A percentile compares a stretch with the other conserved stretches of the same genome.
These are phyloP conservation scores for Takashimella koratensis DNA, from an alignment of 1,284 basidiomycete species.

Conservation along the genomic window DNA sequence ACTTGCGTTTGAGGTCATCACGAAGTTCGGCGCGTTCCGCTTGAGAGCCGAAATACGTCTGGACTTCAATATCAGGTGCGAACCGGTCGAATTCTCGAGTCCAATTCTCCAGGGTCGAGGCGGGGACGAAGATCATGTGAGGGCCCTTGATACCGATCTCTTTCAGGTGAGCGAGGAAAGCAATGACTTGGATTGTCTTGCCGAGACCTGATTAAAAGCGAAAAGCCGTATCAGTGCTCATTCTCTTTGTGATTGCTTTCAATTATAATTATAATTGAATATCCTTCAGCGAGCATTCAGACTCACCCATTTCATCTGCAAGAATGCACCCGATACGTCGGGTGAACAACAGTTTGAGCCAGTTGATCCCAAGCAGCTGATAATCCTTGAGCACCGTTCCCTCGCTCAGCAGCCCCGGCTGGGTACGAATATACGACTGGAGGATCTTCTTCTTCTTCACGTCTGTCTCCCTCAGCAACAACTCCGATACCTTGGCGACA, in stretches of 20 bases:
- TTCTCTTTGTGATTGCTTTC: too few species aligned
- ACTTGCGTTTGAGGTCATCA: conserved; percentile 57
- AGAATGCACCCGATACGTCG: conserved; percentile 87
- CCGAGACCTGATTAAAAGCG: conserved; percentile 66
- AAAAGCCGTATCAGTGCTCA: too few species aligned
- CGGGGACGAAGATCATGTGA: conserved; percentile 91
- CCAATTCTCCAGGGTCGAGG: conserved; percentile 98
- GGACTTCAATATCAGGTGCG: conserved; percentile 75
- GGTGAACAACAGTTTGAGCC: conserved; percentile 84
- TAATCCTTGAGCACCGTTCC: conserved; percentile 88
- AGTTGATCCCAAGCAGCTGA: conserved; percentile 95
- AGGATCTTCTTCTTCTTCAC: conserved; percentile 43
- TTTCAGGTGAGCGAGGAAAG: conserved; percentile 87
- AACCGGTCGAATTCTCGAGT: conserved; percentile 91
- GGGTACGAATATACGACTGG: conserved; percentile 59
- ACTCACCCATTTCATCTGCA: conserved; percentile 95
- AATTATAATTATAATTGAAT: not conserved
- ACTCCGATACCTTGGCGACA: conserved; percentile 43
- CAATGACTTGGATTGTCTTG: conserved; percentile 88
- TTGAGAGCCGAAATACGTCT: conserved; percentile 91
- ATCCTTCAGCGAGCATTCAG: too few species aligned
- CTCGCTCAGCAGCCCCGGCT: conserved; percentile 68
- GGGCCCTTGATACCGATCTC: conserved; percentile 73
- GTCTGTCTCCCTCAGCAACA: conserved; percentile 39
- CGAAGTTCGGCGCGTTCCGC: conserved; percentile 77